Base-by-base conservation (phyloP, 805 yeast species). In the Saccharomycopsis sp. region DNA sequence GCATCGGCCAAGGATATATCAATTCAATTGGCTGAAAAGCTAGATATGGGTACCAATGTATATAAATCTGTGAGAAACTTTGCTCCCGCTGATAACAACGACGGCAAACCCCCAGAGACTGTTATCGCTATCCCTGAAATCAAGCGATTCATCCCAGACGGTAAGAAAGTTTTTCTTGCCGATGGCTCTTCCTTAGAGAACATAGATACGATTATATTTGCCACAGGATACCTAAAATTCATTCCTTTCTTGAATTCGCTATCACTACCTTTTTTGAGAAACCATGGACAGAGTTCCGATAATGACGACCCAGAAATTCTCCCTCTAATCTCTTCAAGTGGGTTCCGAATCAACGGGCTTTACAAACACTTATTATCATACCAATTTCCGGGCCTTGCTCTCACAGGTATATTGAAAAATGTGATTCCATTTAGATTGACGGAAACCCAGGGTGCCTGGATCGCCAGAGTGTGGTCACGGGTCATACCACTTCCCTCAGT, bases 1-100 rank as follows among this genome's bases (percentile, higher is more conserved):
- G 85, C 92, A 1, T 83, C 90, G 34, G 96, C 91, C 24, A 79
- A 81, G 18, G 96, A 89, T 66, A 72, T 88, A 40, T 79, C 89
- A 1, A 77, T 76, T 58, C 91, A 86, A 66, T 66, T 84, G 21
- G 79, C 83, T 1, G 48, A 4, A 4, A 18, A 18, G 48, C 16
- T 44, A 20, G 21, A n/a, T 7, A 4, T 12, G 15, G 12, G 7
- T 12, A 20, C 21, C 8, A 44, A 44, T 12, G 21, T 44, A 16
- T 44, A 44, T 12, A 44, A 44, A 44, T 44, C 48, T 5, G 48
- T 44, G 48, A 44, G 21, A 44, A 44, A 44, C 16, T 7, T 7
- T 5, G 37, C 12, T 29, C 37, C 12, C 9, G 9, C 37, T 29
- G 37, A 12, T 12, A 29, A 29, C 37, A 12, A 44, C 48, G 48